Evolutionary conservation across 129 eudicot genomes (phyloP).

Genomic region (Deinandra increscens): DNA sequence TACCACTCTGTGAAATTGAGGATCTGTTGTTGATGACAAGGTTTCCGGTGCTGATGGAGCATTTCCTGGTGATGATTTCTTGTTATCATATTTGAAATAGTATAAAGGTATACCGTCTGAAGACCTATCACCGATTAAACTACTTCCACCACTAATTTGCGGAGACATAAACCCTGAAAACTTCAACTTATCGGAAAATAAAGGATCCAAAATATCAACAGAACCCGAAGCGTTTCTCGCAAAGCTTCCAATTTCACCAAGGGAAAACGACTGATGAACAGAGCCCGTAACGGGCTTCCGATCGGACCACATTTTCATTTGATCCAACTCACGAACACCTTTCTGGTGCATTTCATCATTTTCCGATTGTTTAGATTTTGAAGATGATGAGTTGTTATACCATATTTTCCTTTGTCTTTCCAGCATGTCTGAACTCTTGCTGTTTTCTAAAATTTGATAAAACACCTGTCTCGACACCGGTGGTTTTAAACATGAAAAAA

Average conservation of each 20-base stretch:
- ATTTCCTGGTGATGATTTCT: constrained; percentile 36
- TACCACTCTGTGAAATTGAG: constrained; percentile 81
- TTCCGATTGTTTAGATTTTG: constrained; percentile 64
- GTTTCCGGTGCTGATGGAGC: constrained; percentile 62
- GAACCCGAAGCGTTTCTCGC: constrained; percentile 42
- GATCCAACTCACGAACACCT: constrained; percentile 62
- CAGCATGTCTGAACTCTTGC: constrained; percentile 88
- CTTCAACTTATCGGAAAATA: constrained; percentile 70
- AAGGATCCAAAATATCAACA: constrained; percentile 49
- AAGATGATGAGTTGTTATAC: constrained; percentile 74
- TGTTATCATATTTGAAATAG: constrained; percentile 69
- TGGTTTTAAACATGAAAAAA: constrained; percentile 76
- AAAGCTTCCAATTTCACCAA: constrained; percentile 51
- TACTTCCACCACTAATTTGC: constrained; percentile 59
- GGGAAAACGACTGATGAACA: constrained; percentile 40
- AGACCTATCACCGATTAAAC: constrained; percentile 59
- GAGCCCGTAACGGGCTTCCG: constrained; percentile 34
- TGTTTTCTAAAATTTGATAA: constrained; percentile 69
- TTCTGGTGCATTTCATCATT: constrained; percentile 46
- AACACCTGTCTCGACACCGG: constrained; percentile 75
- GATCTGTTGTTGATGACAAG: constrained; percentile 42
- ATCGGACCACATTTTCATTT: constrained; percentile 70
- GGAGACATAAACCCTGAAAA: constrained; percentile 93
- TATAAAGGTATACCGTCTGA: constrained; percentile 91
- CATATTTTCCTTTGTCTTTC: constrained; percentile 98